Base-by-base conservation (phyloP, 352 stramenopile species). In the Pythium volutum region DNA sequence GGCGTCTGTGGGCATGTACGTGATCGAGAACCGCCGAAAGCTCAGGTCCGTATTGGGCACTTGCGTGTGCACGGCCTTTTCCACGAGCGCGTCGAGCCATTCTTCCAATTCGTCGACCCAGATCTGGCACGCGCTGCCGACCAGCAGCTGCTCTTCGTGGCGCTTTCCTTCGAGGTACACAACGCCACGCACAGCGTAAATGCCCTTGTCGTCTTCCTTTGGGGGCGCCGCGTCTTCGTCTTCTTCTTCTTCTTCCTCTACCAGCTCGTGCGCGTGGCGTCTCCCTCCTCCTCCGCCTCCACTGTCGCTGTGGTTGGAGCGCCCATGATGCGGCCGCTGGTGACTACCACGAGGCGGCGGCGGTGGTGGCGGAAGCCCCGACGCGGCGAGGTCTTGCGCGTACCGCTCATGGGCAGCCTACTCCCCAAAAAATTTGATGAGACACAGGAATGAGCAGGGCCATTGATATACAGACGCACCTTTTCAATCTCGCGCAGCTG, bases 111-210 rank as follows among this genome's bases (percentile, higher is more conserved):
- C 77, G 22, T 95, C 86, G 23, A 89, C 69, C 86, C 86, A 95
- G 38, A 95, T 80, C 67, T 95, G 77, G 45, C 84, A 95, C 15
- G 78, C 75, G 20, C 79, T 89, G n/a, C 81, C 81, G 8, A 64
- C 75, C 46, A 84, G 70, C 4, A 95, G 64, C 50, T 91, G 84
- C 25, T 64, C 48, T 41, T 88, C 81, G 54, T 95, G 84, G 33
- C 79, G 81, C 52, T 88, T 89, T 39, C 83, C 86, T 65, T 93
- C 86, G 27, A 95, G 64, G 50, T 90, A 95, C 26, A 95, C 86
- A n/a, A 70, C 50, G 15, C 81, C 79, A 31, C 76, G 71, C 15
- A 91, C 74, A 29, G 64, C 62, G 47, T 95, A 95, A 23, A 95
- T 75, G 25, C 86, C 86, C 16, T 75, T 77, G 46, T 88, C 78